phyloP scores from a whole-genome alignment of 768 basidiomycete species.

The Mycena crocata region DNA sequence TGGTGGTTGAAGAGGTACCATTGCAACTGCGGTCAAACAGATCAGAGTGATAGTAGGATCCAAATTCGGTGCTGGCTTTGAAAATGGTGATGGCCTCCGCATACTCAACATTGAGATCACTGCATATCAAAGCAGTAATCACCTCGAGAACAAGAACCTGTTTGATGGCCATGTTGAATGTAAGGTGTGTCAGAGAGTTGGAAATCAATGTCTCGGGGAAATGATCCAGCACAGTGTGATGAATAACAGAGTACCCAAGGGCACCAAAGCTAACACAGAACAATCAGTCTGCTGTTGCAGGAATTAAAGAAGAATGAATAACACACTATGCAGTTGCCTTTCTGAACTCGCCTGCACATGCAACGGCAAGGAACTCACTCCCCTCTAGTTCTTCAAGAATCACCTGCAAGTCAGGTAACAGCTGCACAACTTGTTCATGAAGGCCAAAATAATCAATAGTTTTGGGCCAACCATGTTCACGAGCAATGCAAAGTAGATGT shows the following conservation, averaged over 20 bases:
- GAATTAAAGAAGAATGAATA: neutral
- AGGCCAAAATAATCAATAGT: neutral
- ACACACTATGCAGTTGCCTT: slow-evolving; percentile 6
- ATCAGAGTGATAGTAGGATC: neutral
- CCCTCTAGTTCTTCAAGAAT: neutral
- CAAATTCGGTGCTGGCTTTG: neutral
- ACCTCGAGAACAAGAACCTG: slow-evolving; percentile 1
- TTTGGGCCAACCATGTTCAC: neutral
- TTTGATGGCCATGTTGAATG: neutral
- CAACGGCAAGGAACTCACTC: neutral
- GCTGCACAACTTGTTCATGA: neutral
- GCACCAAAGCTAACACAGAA: neutral
- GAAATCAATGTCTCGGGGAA: neutral
- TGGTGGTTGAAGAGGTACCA: no score
- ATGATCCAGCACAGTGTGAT: neutral
- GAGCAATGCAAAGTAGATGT: neutral
- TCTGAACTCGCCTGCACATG: neutral
- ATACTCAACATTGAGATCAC: neutral
- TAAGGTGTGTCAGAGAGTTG: neutral
- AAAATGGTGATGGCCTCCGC: neutral
- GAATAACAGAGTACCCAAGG: neutral
- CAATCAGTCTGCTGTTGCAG: neutral
- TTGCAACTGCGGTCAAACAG: neutral
- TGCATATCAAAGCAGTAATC: neutral
- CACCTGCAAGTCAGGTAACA: neutral